Base-by-base conservation (phyloP, 2,329 filamentous ascomycete genomes). In the Penicillium corylophilum region DNA sequence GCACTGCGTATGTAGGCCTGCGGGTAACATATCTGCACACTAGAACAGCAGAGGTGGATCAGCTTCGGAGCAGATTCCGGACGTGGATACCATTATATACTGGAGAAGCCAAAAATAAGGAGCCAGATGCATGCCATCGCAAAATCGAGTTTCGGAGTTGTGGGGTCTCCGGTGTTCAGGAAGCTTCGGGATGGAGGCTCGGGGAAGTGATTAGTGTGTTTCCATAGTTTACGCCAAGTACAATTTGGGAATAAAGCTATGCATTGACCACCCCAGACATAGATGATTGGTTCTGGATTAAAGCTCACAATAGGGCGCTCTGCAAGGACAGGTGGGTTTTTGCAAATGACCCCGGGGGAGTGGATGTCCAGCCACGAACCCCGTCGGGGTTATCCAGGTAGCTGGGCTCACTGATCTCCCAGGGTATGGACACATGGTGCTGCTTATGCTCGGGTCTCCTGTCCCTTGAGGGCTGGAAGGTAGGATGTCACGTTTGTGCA, bases 371-470 rank as follows among this genome's bases (percentile, higher is more conserved):
- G 28, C 38, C 39, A 35, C 40, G 23, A 18, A 50, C 55, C 46
- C 51, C 47, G 51, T 48, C 23, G 10, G 6, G 13, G n/a, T 18
- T 53, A 59, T 62, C 59, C 59, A 57, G 59, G 59, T 59, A 56
- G 24, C 44, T 48, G 59, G 59, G 56, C 55, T 33, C 46, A 18
- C n/a, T 16, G 33, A 47, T 49, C 26, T 22, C 36, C 26, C 35
- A 38, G 20, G 6, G 20, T 26, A 16, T n/a, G 26, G 6, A 31
- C 20, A 13, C 22, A 18, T 28, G 39, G 9, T 41, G 13, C 10
- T 15, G 4, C 20, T 24, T 22, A 29, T 12, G 46, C 38, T 43
- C 31, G 22, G 46, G 38, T 18, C 15, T 10, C 18, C 22, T 2
- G 26, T 10, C 12, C 26, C 26, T 7, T 4, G 33, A 5, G 18